Evolutionary conservation across 139 green algal genomes (phyloP).

Genomic region (Coccomyxa sp.): DNA sequence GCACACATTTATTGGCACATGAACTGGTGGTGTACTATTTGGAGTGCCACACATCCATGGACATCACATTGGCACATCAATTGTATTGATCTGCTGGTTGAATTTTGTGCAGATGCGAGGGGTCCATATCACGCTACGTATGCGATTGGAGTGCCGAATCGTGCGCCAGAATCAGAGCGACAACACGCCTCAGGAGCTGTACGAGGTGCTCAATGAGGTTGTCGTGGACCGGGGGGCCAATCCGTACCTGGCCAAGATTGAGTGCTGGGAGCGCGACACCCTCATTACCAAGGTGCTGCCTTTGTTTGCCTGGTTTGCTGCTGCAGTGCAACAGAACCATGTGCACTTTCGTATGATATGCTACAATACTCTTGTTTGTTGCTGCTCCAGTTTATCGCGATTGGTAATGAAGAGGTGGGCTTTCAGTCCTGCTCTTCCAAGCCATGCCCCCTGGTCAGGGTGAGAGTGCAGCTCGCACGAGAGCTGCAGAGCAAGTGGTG

Average conservation of each 20-base stretch:
- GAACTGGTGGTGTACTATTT: no score
- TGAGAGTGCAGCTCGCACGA: no score
- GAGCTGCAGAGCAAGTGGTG: no score
- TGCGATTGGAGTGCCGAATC: slow-evolving; percentile 88
- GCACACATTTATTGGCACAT: no score
- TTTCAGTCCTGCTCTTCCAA: background rate
- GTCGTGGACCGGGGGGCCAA: slow-evolving; percentile 84
- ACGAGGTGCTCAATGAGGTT: slow-evolving; percentile 94
- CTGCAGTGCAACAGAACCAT: background rate
- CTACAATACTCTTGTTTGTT: background rate
- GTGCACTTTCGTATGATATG: background rate
- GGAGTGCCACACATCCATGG: no score
- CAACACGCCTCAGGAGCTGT: slow-evolving; percentile 8
- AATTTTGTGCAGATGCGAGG: slow-evolving; percentile 34
- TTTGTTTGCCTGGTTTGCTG: background rate
- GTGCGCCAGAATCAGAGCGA: slow-evolving; percentile 24
- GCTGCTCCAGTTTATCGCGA: background rate
- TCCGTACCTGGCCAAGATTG: slow-evolving; percentile 91
- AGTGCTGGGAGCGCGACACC: slow-evolving; percentile 75
- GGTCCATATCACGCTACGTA: slow-evolving; percentile 94
- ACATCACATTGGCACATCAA: no score
- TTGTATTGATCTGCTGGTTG: background rate
- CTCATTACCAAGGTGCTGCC: slow-evolving; percentile 77
- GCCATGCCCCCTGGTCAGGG: background rate
- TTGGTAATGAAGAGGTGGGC: background rate